Evolutionary conservation across 176 grass and related monocot genomes (phyloP), one percentile per base, ranked within the genome.

Genomic region (Eragrostis nindensis): DNA sequence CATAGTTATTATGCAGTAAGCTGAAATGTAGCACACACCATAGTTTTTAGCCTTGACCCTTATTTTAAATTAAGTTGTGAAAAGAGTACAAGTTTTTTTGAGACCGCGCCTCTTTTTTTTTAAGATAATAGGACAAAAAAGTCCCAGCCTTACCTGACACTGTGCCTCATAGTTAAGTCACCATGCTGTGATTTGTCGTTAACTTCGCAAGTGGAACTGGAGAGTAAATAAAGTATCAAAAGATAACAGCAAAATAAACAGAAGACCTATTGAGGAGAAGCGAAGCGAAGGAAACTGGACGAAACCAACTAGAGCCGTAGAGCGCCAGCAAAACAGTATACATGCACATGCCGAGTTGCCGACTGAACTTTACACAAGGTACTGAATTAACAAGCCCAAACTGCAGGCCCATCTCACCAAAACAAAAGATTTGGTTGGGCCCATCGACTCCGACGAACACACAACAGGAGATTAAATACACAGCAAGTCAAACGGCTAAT

Each of bases 241-340:
- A 60, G 56, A 61, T 60, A 27, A 17, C 6, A 17, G 27, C 12
- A 16, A 63, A 63, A 63, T 25, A 1, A 42, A 25, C 46, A 5
- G 64, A 38, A 39, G 10, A 65, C 15, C 62, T 39, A 19, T 65
- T 32, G 1, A 36, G 27, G 27, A 0, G 5, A 30, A 1, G 17
- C 5, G 0, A 64, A 17, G 36, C 5, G 6, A 14, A 30, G 10
- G 13, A 11, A 11, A 11, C 26, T 1, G 16, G 27, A 66, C 32
- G 17, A 66, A 66, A 40, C 19, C 2, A 66, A 46, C 44, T 15
- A 40, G 67, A n/a, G n/a, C n/a, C n/a, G n/a, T n/a, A n/a, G n/a
- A 79, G 30, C 69, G 68, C 38, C 81, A 76, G 81, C 53, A 81
- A 63, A 29, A 8, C 19, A 38, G 16, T 18, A 66, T 11, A 57